phyloP scores from a whole-genome alignment of 768 basidiomycete genomes.

The Tricholoma saponaceum region DNA sequence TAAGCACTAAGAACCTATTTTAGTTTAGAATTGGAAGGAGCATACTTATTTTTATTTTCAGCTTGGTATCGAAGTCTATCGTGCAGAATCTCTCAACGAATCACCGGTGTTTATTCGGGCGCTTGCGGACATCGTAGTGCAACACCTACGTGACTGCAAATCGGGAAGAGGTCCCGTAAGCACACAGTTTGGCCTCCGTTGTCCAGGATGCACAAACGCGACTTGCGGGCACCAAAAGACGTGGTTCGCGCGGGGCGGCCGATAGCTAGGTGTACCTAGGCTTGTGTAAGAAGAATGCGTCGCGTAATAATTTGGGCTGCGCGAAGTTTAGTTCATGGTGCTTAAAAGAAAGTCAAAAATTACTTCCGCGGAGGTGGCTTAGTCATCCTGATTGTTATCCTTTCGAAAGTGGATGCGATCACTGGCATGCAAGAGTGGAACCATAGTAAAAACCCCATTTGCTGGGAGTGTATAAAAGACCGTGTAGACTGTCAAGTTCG shows the following conservation, averaged over 20 bases:
- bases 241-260: constrained; percentile 83
- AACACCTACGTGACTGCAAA: constrained; percentile 67
- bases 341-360: neutral
- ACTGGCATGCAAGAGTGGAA: neutral
- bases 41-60: constrained; percentile 26
- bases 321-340: too few relatives aligned
- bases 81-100: constrained; percentile 90
- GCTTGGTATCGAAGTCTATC: constrained; percentile 88
- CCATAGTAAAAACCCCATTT: neutral
- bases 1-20: constrained; percentile 43
- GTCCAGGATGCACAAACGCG: constrained; percentile 90
- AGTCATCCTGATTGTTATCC: constrained; percentile 4
- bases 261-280: constrained; percentile 20
- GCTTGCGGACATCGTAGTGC: constrained; percentile 83
- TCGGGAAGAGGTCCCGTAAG: constrained; percentile 64
- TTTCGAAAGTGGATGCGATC: neutral
- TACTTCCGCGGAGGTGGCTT: neutral
- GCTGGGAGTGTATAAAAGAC: neutral
- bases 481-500: neutral
- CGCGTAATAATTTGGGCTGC: constrained; percentile 5
- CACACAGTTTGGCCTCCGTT: constrained; percentile 79
- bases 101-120: constrained; percentile 96
- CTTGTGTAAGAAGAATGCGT: neutral
- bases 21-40: constrained; percentile 5
- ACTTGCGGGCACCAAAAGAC: constrained; percentile 85